These are phyloP conservation scores for Candida pseudoviswanathii DNA, from an alignment of 1,139 yeast genomes.

Conservation along the genomic window DNA sequence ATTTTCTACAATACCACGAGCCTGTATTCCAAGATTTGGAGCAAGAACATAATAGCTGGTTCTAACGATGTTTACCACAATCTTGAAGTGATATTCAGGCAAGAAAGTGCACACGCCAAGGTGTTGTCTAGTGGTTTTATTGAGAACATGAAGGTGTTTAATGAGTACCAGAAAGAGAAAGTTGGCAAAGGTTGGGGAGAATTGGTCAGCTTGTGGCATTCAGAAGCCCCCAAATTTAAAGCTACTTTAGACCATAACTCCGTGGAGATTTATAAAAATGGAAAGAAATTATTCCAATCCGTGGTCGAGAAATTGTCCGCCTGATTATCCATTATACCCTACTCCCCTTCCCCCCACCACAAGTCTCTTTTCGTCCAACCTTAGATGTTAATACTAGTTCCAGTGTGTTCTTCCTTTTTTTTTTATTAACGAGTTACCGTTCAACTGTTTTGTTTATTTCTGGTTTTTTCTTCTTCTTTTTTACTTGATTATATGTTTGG, in stretches of 20 bases:
- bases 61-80: neutral
- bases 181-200: constrained; percentile 1
- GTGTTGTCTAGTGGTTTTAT: neutral
- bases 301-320: neutral
- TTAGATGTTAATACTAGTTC: constrained; percentile 3
- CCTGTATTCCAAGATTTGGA: neutral
- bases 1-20: neutral
- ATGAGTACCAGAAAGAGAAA: constrained; percentile 1
- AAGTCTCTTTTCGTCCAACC: neutral
- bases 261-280: constrained; percentile 5
- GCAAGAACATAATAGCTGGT: neutral
- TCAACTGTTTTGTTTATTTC: neutral
- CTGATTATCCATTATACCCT: neutral
- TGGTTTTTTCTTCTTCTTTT: neutral
- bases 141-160: neutral
- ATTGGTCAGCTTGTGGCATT: neutral
- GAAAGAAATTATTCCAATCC: neutral
- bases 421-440: neutral
- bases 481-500: neutral
- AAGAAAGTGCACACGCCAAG: neutral
- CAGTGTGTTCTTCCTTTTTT: neutral
- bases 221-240: constrained; percentile 5
- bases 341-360: neutral
- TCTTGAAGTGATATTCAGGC: neutral
- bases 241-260: constrained; percentile 6